These are phyloP conservation scores for Spinacia oleracea DNA, from an alignment of 179 eudicot species.

Conservation along the genomic window DNA sequence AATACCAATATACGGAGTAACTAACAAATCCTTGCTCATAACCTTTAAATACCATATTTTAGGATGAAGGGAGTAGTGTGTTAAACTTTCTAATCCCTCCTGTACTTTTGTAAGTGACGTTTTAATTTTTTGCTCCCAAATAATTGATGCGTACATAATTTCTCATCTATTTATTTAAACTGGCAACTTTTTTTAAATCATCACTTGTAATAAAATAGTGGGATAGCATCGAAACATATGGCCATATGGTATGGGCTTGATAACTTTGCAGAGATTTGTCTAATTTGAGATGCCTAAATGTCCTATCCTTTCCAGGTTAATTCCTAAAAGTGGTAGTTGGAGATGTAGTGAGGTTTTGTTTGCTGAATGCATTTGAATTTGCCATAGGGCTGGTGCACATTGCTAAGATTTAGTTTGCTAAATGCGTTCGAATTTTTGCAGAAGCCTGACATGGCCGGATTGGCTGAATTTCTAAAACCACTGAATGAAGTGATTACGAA, in stretches of 20 bases:
- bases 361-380: background rate
- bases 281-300: background rate
- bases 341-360: background rate
- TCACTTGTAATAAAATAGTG: too few species aligned
- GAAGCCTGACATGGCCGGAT: constrained; percentile 85
- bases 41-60: too few species aligned
- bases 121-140: too few species aligned
- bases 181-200: too few species aligned
- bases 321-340: background rate
- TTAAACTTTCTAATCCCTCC: too few species aligned
- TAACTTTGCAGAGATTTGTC: background rate
- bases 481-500: constrained; percentile 70
- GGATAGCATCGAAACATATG: too few species aligned
- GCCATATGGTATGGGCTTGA: background rate
- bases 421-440: constrained; percentile 31
- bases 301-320: background rate
- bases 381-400: background rate
- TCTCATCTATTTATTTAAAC: too few species aligned
- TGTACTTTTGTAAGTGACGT: too few species aligned
- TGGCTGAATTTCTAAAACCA: constrained; percentile 81
- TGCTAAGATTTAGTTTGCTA: constrained; percentile 1
- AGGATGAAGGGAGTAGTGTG: too few species aligned
- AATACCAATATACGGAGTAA: too few species aligned
- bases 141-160: too few species aligned
- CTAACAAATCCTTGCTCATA: too few species aligned